phyloP scores from a whole-genome alignment of 2,329 filamentous ascomycete genomes.

The Alternaria metachromatica region DNA sequence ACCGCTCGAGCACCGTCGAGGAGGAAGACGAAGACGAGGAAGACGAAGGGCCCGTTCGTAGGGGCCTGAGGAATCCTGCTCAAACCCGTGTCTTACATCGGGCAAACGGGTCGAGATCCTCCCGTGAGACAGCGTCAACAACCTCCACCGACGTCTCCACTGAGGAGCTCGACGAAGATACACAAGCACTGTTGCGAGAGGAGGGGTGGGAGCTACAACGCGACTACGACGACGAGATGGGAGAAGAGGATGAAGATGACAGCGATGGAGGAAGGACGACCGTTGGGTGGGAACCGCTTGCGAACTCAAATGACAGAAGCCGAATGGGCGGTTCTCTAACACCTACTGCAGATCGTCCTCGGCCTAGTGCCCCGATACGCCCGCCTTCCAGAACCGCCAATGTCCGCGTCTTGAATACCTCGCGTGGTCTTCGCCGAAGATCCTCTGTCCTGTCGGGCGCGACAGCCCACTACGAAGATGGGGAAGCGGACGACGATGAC shows the following conservation, averaged over 20 bases:
- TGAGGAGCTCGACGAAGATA: constrained; percentile 50
- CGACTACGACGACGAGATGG: constrained; percentile 50
- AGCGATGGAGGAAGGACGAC: constrained; percentile 54
- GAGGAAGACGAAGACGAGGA: constrained; percentile 49
- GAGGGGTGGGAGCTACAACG: constrained; percentile 50
- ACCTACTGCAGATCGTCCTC: constrained; percentile 55
- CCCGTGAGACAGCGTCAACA: constrained; percentile 40
- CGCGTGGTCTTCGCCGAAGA: constrained; percentile 48
- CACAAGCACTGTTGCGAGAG: constrained; percentile 43
- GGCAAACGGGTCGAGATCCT: constrained; percentile 43
- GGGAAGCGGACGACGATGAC: constrained; percentile 52
- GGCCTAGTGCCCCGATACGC: constrained; percentile 49
- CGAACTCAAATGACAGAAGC: constrained; percentile 54
- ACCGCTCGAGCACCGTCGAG: constrained; percentile 42
- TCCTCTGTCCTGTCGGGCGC: constrained; percentile 46
- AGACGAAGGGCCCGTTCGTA: constrained; percentile 43
- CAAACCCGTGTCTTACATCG: constrained; percentile 40
- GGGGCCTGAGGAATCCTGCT: constrained; percentile 40
- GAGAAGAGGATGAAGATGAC: constrained; percentile 47
- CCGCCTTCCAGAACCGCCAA: constrained; percentile 48
- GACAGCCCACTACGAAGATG: constrained; percentile 49
- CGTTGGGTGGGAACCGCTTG: constrained; percentile 54
- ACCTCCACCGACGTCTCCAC: constrained; percentile 45
- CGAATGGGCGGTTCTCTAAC: constrained; percentile 55
- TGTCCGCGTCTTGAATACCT: constrained; percentile 41